phyloP scores from a whole-genome alignment of 2,329 filamentous ascomycete genomes.

The Colletotrichum godetiae region DNA sequence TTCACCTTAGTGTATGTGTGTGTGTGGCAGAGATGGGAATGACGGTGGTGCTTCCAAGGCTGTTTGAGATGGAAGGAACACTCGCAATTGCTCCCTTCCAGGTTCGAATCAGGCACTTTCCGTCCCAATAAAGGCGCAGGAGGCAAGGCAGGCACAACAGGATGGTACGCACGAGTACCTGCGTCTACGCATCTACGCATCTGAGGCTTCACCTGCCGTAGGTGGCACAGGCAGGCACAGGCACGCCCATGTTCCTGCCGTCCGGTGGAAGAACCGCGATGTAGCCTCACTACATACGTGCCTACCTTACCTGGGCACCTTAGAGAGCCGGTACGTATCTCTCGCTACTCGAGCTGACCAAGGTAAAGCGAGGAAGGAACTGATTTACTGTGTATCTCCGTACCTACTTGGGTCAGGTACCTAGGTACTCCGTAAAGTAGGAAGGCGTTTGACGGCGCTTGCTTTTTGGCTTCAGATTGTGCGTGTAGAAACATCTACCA shows the following conservation, averaged over 20 bases:
- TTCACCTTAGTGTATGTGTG: too few relatives aligned
- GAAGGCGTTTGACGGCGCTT: background rate
- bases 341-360: background rate
- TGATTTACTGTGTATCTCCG: too few relatives aligned
- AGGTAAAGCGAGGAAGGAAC: background rate
- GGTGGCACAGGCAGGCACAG: background rate
- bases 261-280: background rate
- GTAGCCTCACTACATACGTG: too few relatives aligned
- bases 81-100: too few relatives aligned
- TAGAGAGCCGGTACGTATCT: background rate
- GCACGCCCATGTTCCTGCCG: background rate
- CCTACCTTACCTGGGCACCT: too few relatives aligned
- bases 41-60: background rate
- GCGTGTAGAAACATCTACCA: background rate
- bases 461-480: constrained; percentile 3
- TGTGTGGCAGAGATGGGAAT: background rate
- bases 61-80: background rate
- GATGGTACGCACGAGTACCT: background rate
- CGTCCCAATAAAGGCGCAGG: background rate
- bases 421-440: background rate
- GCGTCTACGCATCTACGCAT: background rate
- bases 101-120: background rate
- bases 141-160: background rate
- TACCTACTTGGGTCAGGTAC: too few relatives aligned
- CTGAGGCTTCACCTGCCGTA: background rate